Evolutionary conservation across 306 rosid species (phyloP), one percentile per base, ranked within the genome.

Genomic region (Phaseolus lunatus): DNA sequence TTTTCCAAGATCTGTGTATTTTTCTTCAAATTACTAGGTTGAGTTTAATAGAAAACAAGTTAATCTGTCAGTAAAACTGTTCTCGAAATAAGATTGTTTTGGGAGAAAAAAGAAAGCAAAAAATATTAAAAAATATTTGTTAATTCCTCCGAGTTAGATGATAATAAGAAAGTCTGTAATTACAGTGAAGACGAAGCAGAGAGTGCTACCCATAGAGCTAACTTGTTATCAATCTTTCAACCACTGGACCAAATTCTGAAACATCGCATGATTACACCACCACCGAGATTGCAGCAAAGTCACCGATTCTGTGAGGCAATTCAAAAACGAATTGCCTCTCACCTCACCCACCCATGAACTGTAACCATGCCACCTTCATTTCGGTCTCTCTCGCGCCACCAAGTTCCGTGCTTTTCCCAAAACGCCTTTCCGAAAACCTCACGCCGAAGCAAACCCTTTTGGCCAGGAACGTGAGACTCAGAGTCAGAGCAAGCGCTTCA

Each of bases 401-500:
- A 26, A 77, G 7, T 72, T 53, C 7, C 2, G 12, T 4, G 13
- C 66, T 64, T 71, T 54, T 78, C 85, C 86, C 90, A 23, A 86
- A 65, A 70, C 45, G 11, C 57, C 69, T 82, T 71, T 61, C 20
- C 24, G 2, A 58, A 11, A 9, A 75, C 53, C 56, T 67, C 35
- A 26, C 15, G 3, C 37, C 41, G 12, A 82, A 67, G 13, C 66
- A 78, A 72, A 8, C 84, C 81, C 78, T 80, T 35, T 70, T 67
- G 16, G 67, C 76, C 6, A 52, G 49, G 70, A 77, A 64, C 14
- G 59, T 50, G 68, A 80, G 50, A 57, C 24, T 59, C 56, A 83
- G 88, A 70, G 37, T 57, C 56, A 84, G 89, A 70, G 97, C 96
- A 50, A 84, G 89, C 64, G 97, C 96, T 85, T 86, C 93, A 9